These are phyloP conservation scores for Vinca minor DNA, from an alignment of 257 asterid genomes.

Conservation along the genomic window DNA sequence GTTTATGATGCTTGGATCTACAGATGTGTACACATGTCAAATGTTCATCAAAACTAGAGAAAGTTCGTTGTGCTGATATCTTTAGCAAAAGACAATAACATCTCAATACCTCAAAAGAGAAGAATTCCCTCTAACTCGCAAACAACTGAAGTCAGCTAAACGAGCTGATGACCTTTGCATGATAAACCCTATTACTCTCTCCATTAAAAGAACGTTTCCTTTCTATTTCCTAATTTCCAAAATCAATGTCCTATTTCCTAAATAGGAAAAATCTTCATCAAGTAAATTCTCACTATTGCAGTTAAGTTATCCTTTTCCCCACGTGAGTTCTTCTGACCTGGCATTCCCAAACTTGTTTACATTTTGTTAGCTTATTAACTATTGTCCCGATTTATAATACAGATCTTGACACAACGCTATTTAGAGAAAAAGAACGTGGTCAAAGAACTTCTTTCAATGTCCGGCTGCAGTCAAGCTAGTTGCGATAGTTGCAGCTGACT, in stretches of 20 bases:
- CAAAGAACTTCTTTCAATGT: neutral
- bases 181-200: no score
- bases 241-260: no score
- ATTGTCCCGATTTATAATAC: neutral
- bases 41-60: no score
- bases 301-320: neutral
- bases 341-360: neutral
- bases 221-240: no score
- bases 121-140: no score
- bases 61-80: no score
- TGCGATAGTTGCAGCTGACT: neutral
- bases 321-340: neutral
- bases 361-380: neutral
- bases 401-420: neutral
- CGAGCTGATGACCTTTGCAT: no score
- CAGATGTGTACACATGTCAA: neutral
- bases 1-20: no score
- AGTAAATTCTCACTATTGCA: no score
- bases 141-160: no score
- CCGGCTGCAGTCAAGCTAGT: neutral
- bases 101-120: neutral
- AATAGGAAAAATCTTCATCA: no score
- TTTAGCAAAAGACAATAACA: neutral
- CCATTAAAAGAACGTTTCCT: no score
- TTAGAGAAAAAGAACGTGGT: neutral